These are phyloP conservation scores for Trichoderma sp. DNA, from an alignment of 2,329 filamentous ascomycete species.

Conservation along the genomic window DNA sequence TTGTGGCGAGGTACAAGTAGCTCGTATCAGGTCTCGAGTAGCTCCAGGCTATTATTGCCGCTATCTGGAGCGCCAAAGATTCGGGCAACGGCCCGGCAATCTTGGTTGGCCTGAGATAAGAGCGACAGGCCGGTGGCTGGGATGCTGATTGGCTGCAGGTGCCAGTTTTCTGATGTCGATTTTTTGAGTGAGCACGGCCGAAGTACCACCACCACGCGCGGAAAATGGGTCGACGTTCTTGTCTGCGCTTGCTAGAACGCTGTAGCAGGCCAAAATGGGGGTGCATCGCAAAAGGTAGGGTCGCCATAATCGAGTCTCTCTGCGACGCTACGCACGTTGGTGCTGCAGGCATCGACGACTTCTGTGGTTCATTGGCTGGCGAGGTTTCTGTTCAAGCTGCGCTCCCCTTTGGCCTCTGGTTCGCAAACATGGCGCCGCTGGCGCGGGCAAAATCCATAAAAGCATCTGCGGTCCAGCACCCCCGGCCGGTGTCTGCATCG, in stretches of 20 bases:
- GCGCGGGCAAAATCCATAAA: slow-evolving; percentile 26
- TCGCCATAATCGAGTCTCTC: neutral
- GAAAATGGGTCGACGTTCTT: slow-evolving; percentile 22
- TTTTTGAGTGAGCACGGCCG: slow-evolving; percentile 38
- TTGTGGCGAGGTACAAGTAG: slow-evolving; percentile 21
- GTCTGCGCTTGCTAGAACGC: slow-evolving; percentile 29
- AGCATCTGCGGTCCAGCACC: slow-evolving; percentile 10
- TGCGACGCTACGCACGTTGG: neutral
- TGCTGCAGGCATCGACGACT: neutral
- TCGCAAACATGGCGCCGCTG: slow-evolving; percentile 26
- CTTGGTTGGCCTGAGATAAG: slow-evolving; percentile 52
- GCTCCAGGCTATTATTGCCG: slow-evolving; percentile 21
- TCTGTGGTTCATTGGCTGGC: slow-evolving; percentile 8
- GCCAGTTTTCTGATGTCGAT: slow-evolving; percentile 49
- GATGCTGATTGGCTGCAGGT: slow-evolving; percentile 44
- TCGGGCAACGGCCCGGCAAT: slow-evolving; percentile 32
- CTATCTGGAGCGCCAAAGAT: slow-evolving; percentile 32
- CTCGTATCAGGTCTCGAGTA: neutral
- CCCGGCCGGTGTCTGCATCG: slow-evolving; percentile 23
- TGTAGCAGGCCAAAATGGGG: slow-evolving; percentile 4
- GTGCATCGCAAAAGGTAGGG: slow-evolving; percentile 8
- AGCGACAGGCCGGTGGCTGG: slow-evolving; percentile 31
- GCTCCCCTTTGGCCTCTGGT: neutral
- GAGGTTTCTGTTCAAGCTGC: slow-evolving; percentile 18
- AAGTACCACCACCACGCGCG: slow-evolving; percentile 33